Evolutionary conservation across 225 moss, liverwort and hornwort genomes (phyloP).

Genomic region (Polytrichum formosum): DNA sequence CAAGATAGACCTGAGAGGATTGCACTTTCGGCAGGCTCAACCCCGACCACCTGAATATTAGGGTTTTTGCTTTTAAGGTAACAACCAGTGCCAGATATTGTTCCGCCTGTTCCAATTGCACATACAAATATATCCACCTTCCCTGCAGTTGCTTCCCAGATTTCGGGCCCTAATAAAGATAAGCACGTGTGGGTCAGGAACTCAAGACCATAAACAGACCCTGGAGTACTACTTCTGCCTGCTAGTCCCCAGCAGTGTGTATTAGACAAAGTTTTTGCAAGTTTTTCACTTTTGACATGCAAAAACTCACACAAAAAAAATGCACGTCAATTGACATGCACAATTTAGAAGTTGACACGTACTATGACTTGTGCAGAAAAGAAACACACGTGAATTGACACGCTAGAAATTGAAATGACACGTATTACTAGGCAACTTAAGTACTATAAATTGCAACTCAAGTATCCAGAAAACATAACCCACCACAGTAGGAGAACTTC

Average conservation of each 20-base stretch:
- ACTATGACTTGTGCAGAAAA: no score
- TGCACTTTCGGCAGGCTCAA: conserved; percentile 82
- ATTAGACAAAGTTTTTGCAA: no score
- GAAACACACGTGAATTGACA: no score
- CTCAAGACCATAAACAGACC: background rate
- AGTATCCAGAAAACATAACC: no score
- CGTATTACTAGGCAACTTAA: no score
- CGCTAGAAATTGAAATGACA: no score
- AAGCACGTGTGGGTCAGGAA: background rate
- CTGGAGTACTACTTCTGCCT: background rate
- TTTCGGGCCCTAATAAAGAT: conserved; percentile 65
- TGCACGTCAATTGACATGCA: no score
- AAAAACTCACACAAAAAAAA: no score
- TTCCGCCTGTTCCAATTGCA: conserved; percentile 73
- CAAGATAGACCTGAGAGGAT: conserved; percentile 55
- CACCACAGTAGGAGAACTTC: no score
- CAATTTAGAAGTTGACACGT: no score
- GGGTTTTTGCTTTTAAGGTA: conserved; percentile 69
- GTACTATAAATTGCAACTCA: no score
- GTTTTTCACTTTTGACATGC: no score
- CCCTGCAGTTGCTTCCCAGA: conserved; percentile 82
- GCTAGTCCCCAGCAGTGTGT: background rate
- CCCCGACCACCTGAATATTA: conserved; percentile 49
- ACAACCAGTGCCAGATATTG: conserved; percentile 59
- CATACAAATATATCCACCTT: conserved; percentile 78